These are phyloP conservation scores for Apiospora saccharicola DNA, from an alignment of 2,329 filamentous ascomycete genomes.

Conservation along the genomic window DNA sequence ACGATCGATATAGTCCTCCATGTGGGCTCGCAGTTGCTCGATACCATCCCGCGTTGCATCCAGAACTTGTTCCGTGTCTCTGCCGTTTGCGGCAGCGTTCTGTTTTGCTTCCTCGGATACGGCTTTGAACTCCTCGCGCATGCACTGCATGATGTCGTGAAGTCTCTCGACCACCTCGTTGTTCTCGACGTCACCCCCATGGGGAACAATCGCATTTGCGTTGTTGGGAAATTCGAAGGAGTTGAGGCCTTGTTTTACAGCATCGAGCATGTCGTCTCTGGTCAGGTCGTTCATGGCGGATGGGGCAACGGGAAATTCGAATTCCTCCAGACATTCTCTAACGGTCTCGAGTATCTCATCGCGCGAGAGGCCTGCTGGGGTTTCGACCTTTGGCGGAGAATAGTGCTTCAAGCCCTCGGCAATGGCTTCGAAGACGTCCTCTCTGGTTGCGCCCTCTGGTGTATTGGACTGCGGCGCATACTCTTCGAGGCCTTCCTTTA, in stretches of 20 bases:
- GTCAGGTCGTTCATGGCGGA: constrained; percentile 64
- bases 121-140: constrained; percentile 66
- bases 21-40: constrained; percentile 79
- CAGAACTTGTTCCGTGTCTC: constrained; percentile 87
- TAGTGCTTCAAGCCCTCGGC: constrained; percentile 87
- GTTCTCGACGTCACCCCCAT: constrained; percentile 46
- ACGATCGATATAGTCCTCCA: constrained; percentile 82
- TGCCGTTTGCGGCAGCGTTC: constrained; percentile 78
- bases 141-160: constrained; percentile 69
- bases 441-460: constrained; percentile 72
- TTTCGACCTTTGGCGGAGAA: constrained; percentile 73
- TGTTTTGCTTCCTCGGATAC: constrained; percentile 74
- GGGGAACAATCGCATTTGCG: constrained; percentile 50
- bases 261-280: constrained; percentile 68
- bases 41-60: constrained; percentile 89
- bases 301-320: constrained; percentile 74
- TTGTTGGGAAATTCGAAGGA: constrained; percentile 46
- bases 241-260: constrained; percentile 67
- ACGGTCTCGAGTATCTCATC: constrained; percentile 87
- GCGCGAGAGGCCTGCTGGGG: constrained; percentile 72
- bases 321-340: constrained; percentile 84
- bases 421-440: constrained; percentile 86
- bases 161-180: constrained; percentile 63
- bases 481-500: constrained; percentile 84
- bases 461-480: constrained; percentile 66